A percentile compares a stretch with the other conserved stretches of the same genome.
These are phyloP conservation scores for Cucurbita pepo DNA, from an alignment of 306 rosid species.

Conservation along the genomic window DNA sequence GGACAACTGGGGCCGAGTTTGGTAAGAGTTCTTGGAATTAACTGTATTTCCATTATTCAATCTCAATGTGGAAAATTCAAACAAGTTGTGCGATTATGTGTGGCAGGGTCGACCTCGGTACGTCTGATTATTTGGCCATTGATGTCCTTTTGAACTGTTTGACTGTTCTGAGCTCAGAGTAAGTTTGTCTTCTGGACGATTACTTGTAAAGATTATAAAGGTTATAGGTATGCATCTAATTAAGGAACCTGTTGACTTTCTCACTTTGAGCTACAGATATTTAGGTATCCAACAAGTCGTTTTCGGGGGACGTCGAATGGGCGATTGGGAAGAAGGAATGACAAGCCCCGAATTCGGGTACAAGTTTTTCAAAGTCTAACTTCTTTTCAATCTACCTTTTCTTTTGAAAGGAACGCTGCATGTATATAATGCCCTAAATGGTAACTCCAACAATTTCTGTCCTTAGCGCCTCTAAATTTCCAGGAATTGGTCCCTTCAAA, in stretches of 20 bases:
- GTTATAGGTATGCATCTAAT: not conserved
- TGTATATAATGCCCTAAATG: not conserved
- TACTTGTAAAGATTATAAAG: not conserved
- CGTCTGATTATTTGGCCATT: slow-evolving; percentile 61
- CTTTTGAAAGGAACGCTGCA: no score
- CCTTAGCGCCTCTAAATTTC: no score
- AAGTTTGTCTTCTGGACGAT: slow-evolving; percentile 13
- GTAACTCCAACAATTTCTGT: no score
- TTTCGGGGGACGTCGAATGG: slow-evolving; percentile 70
- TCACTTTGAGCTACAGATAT: slow-evolving; percentile 29
- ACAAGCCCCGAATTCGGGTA: slow-evolving; percentile 61
- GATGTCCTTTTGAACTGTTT: slow-evolving; percentile 85
- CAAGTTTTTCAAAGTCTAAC: slow-evolving; percentile 63
- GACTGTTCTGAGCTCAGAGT: slow-evolving; percentile 79
- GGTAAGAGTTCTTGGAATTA: slow-evolving; percentile 29
- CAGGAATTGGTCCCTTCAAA: no score
- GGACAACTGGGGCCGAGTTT: slow-evolving; percentile 89
- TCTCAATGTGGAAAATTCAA: not conserved
- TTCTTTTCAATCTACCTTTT: not conserved
- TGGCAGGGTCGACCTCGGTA: slow-evolving; percentile 89
- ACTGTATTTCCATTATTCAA: not conserved
- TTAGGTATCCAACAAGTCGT: slow-evolving; percentile 76
- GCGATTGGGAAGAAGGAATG: slow-evolving; percentile 98
- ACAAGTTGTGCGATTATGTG: slow-evolving; percentile 6
- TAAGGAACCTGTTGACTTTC: not conserved